Conservation (phyloP, 1,284 basidiomycete species). For the Bjerkandera adusta region DNA sequence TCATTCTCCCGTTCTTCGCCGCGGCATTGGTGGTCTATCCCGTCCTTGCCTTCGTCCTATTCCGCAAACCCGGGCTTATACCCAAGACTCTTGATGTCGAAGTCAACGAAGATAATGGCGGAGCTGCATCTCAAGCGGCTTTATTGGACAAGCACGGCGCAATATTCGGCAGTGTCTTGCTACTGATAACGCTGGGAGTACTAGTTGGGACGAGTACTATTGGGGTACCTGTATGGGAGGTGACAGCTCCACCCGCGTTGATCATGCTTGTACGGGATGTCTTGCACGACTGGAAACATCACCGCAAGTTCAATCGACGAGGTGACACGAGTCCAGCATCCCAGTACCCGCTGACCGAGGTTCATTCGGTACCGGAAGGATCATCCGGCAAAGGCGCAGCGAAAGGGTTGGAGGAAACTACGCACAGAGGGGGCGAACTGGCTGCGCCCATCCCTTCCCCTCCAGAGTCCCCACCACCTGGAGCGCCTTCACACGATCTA, state of each 20-base stretch:
- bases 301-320: too few relatives aligned
- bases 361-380: too few relatives aligned
- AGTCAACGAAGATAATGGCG: conserved; percentile 36
- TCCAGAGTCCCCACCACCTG: too few relatives aligned
- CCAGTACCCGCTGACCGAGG: too few relatives aligned
- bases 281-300: conserved; percentile 28
- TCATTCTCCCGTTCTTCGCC: conserved; percentile 66
- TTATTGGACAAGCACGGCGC: conserved; percentile 36
- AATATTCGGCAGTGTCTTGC: conserved; percentile 35
- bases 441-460: too few relatives aligned
- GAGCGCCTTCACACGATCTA: too few relatives aligned
- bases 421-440: too few relatives aligned
- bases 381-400: too few relatives aligned
- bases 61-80: conserved; percentile 49
- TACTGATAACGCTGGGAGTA: conserved; percentile 50
- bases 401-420: too few relatives aligned
- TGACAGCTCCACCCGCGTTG: conserved; percentile 86
- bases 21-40: conserved; percentile 55
- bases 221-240: conserved; percentile 64
- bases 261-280: conserved; percentile 34
- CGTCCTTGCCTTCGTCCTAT: conserved; percentile 48
- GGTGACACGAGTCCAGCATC: too few relatives aligned
- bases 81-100: conserved; percentile 40
- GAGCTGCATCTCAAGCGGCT: conserved; percentile 48
- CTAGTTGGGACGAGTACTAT: conserved; percentile 56